Evolutionary conservation across 2,329 filamentous ascomycete species (phyloP), one percentile per base, ranked within the genome.

Genomic region (Pyrenochaeta sp.): DNA sequence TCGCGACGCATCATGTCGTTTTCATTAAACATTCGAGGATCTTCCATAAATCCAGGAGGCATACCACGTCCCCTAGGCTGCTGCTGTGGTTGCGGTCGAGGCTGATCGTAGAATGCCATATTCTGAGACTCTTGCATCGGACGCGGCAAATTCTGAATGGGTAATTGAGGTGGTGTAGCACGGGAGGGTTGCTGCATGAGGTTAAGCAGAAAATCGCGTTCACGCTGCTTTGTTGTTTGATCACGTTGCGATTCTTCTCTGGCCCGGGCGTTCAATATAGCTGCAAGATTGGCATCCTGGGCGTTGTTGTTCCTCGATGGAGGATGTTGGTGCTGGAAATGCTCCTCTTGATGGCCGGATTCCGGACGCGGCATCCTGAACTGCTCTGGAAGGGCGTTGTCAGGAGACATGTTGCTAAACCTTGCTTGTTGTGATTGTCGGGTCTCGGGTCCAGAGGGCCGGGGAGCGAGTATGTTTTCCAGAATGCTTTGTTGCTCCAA

Each of bases 181-280:
- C 65, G 61, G 4, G 58, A 53, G 8, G 78, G 74, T 60, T 81
- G 78, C 56, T 87, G 83, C 89, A 96, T 94, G 20, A 96, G 79
- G 49, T 86, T 88, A 72, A 96, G 89, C 35, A 96, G 75, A 66
- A 94, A 92, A 53, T 95, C 88, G n/a, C 87, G 83, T 58, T 93
- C 66, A 20, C 89, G 58, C 79, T 83, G 65, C 81, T 85, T 64
- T 75, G 61, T 50, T 51, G 63, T 51, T 67, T 58, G 71, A 22
- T 70, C 53, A 67, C 60, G 72, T 11, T 67, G 63, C 7, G 65
- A 48, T 32, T 72, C 66, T 27, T 60, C 74, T 41, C 58, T 55
- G 4, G 49, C 75, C 63, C 67, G 70, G 30, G 67, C 67, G 24
- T 71, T 74, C 50, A 69, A 67, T 21, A 72, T 49, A 27, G 64